These are phyloP conservation scores for Penicillium bialowiezense DNA, from an alignment of 495 filamentous ascomycete species.

Conservation along the genomic window DNA sequence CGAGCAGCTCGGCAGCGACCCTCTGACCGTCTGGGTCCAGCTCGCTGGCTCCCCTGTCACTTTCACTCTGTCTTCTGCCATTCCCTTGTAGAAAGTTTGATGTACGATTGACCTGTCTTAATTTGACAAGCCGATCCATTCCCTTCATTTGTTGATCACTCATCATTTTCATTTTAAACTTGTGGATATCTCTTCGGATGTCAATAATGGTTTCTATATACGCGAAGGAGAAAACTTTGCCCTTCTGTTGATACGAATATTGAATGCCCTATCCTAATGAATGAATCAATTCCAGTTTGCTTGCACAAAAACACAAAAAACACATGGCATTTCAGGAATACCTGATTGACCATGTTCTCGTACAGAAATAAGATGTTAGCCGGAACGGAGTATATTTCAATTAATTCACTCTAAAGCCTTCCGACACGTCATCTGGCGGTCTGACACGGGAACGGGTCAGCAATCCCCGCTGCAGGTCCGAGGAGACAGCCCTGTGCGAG, in stretches of 20 bases:
- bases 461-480: neutral
- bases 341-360: too few relatives aligned
- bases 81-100: constrained; percentile 30
- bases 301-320: neutral
- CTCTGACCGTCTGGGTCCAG: constrained; percentile 57
- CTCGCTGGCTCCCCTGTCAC: constrained; percentile 52
- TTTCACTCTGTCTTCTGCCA: constrained; percentile 47
- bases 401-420: too few relatives aligned
- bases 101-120: neutral
- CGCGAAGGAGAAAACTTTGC: neutral
- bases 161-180: neutral
- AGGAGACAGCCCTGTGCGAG: neutral
- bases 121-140: neutral
- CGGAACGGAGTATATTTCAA: too few relatives aligned
- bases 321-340: too few relatives aligned
- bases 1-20: constrained; percentile 58
- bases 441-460: neutral
- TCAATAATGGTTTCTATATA: constrained; percentile 5
- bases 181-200: constrained; percentile 6
- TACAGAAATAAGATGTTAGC: too few relatives aligned
- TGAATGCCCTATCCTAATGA: neutral
- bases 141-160: neutral
- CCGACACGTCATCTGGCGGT: neutral
- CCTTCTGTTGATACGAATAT: constrained; percentile 2
- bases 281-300: neutral